Evolutionary conservation across 2,329 filamentous ascomycete species (phyloP), one percentile per base, ranked within the genome.

Genomic region (Xylaria sp.): DNA sequence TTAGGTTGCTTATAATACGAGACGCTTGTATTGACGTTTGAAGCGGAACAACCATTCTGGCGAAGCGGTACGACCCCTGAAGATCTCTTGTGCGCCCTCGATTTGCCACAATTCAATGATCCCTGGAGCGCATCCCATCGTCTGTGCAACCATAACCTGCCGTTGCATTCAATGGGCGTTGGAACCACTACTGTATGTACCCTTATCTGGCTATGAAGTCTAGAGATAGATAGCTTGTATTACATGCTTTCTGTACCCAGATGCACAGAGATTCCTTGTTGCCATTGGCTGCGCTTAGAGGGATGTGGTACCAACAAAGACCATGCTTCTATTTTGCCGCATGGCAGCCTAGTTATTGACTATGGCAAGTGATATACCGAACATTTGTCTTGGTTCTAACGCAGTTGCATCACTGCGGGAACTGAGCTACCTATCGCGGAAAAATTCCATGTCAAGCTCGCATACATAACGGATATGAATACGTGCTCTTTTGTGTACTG

Each of bases 91-190:
- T 62, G 56, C n/a, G 40, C 40, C 48, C 44, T 63, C 36, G 58
- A 51, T 36, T 57, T 20, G 59, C 57, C 62, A 53, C 40, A 28
- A 20, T 59, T 26, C 40, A 10, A 54, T 59, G 36, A 69, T 66
- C 67, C 67, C 63, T 69, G 67, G 28, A 57, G 56, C 63, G 67
- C 59, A 63, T 63, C 53, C 59, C 59, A 57, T 63, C 40, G 46
- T 69, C 63, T 66, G 67, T 66, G 59, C 67, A 57, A 66, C 51
- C 44, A 66, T 20, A 66, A 46, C 46, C 63, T 56, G 63, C 58
- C 15, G 62, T 65, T 60, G 54, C 63, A 66, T 69, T 51, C 20
- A 40, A 57, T 17, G 17, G 17, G 31, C 49, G 42, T 60, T 49
- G 58, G 59, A 40, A 56, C 51, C 40, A 44, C 46, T 36, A 26